Evolutionary conservation across 306 rosid genomes (phyloP).

Genomic region (Dicorynia guianensis): DNA sequence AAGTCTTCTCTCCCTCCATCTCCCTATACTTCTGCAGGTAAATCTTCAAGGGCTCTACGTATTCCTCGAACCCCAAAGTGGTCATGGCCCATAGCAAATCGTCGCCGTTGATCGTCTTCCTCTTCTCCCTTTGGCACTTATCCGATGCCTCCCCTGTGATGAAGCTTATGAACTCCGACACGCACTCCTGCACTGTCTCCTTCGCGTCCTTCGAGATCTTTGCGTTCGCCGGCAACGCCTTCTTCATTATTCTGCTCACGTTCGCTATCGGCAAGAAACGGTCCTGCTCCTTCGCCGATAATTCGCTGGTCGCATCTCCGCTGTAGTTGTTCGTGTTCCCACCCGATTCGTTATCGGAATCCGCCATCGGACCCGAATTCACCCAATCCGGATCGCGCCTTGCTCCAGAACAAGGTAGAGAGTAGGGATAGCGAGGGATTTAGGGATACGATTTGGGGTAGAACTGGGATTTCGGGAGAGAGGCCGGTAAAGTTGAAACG

Average conservation of each 20-base stretch:
- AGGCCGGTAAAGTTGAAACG: conserved; percentile 15
- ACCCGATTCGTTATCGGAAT: conserved; percentile 79
- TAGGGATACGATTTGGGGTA: neutral
- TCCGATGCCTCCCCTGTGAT: conserved; percentile 74
- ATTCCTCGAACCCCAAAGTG: conserved; percentile 71
- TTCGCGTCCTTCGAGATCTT: conserved; percentile 78
- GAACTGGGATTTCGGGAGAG: neutral
- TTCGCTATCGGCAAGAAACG: conserved; percentile 73
- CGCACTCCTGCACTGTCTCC: conserved; percentile 74
- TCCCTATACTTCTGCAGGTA: conserved; percentile 72
- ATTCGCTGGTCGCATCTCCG: conserved; percentile 40
- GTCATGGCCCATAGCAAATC: conserved; percentile 78
- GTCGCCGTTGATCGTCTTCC: conserved; percentile 81
- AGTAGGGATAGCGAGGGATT: neutral
- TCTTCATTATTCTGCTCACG: conserved; percentile 81
- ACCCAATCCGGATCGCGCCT: neutral
- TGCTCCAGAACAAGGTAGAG: neutral
- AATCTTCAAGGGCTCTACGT: conserved; percentile 66
- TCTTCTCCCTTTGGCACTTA: conserved; percentile 76
- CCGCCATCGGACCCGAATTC: conserved; percentile 54
- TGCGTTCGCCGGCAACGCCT: conserved; percentile 77
- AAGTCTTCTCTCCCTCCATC: conserved; percentile 67
- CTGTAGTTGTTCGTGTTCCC: conserved; percentile 46
- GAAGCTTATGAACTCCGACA: conserved; percentile 77
- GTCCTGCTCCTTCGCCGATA: conserved; percentile 66